Percentiles rank a stretch among this genome's conserved stretches.
These are phyloP conservation scores for Venturia oleaginea DNA, from an alignment of 2,329 filamentous ascomycete genomes.

Conservation along the genomic window DNA sequence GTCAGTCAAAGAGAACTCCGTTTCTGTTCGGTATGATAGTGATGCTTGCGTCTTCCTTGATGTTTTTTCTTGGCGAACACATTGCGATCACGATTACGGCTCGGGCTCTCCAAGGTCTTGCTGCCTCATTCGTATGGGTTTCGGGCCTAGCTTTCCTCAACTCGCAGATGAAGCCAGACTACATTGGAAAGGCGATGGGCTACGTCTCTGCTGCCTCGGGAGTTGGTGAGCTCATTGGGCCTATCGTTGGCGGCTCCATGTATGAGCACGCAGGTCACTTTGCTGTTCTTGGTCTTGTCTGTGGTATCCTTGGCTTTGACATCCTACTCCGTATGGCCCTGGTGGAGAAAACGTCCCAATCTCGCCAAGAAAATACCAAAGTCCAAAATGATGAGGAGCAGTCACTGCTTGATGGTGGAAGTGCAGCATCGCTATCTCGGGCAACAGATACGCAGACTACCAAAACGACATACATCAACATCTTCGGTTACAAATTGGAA, in stretches of 20 bases:
- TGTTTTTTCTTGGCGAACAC: constrained; percentile 3
- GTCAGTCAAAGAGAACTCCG: constrained; percentile 4
- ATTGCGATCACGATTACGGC: neutral
- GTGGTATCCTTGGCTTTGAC: neutral
- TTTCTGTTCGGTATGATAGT: constrained; percentile 4
- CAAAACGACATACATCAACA: neutral
- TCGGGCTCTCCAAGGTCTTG: constrained; percentile 6
- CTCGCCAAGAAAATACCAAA: neutral
- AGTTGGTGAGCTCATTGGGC: constrained; percentile 6
- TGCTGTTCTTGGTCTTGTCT: neutral
- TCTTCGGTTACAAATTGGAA: neutral
- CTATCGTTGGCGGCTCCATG: constrained; percentile 1
- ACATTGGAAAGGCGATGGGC: neutral
- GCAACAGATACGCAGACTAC: neutral
- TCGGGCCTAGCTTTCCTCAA: constrained; percentile 3
- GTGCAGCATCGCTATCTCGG: neutral
- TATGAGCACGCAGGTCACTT: constrained; percentile 8
- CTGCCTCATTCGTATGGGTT: constrained; percentile 7
- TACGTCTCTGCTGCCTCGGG: neutral
- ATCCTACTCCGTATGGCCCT: neutral
- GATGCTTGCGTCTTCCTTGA: constrained; percentile 1
- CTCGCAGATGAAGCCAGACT: neutral
- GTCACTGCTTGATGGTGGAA: neutral
- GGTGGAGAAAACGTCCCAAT: neutral
- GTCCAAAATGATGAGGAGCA: neutral